Conservation (phyloP, 495 filamentous ascomycete genomes). For the Aspergillus saccharolyticus region DNA sequence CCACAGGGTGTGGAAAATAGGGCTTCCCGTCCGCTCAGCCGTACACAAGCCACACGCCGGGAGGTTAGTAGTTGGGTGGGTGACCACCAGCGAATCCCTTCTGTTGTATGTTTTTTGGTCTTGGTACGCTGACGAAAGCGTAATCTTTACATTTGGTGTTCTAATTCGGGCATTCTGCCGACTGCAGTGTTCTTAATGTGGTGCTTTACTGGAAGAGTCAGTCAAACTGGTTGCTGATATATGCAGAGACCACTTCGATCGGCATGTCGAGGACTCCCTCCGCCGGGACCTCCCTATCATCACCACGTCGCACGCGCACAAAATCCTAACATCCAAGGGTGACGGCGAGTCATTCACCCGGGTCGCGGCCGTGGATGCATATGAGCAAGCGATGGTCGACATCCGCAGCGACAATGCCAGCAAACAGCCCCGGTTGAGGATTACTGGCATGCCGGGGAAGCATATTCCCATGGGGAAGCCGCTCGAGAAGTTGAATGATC, state of each 20-base stretch:
- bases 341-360: conserved; percentile 49
- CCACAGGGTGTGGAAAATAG: conserved; percentile 43
- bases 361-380: conserved; percentile 52
- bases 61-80: conserved; percentile 4
- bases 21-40: conserved; percentile 42
- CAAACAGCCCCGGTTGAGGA: conserved; percentile 38
- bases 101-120: conserved; percentile 3
- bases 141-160: too few relatives aligned
- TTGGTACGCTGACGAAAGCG: too few relatives aligned
- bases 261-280: conserved; percentile 53
- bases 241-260: conserved; percentile 58
- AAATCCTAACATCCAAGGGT: conserved; percentile 39
- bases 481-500: conserved; percentile 45
- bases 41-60: conserved; percentile 36
- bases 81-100: conserved; percentile 4
- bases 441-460: conserved; percentile 67
- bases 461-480: conserved; percentile 55
- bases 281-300: conserved; percentile 57
- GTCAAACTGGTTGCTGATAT: too few relatives aligned
- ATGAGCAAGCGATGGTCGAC: conserved; percentile 48
- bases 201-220: neutral
- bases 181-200: too few relatives aligned
- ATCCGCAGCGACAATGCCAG: conserved; percentile 23
- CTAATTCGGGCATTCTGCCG: too few relatives aligned
- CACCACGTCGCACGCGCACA: conserved; percentile 59